Evolutionary conservation across 2,329 filamentous ascomycete genomes (phyloP).

Genomic region (Byssothecium circinans): DNA sequence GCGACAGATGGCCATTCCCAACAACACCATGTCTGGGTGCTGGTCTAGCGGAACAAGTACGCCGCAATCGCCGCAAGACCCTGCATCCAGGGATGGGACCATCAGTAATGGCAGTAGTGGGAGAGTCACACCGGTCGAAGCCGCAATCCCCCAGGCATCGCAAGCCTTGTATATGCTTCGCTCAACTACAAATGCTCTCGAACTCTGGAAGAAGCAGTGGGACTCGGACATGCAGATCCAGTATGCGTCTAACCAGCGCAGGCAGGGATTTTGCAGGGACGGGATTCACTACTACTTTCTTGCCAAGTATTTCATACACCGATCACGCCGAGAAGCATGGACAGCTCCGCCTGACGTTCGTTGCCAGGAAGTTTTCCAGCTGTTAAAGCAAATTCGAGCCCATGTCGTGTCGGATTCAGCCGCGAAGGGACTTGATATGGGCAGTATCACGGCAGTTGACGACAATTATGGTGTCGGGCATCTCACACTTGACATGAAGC

Average conservation of each 20-base stretch:
- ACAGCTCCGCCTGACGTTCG: constrained; percentile 61
- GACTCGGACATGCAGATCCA: constrained; percentile 69
- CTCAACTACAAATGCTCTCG: constrained; percentile 57
- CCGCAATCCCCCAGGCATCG: constrained; percentile 49
- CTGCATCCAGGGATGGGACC: constrained; percentile 52
- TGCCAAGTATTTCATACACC: constrained; percentile 66
- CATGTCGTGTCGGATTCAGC: constrained; percentile 67
- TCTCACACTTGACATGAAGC: constrained; percentile 70
- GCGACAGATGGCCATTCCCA: constrained; percentile 42
- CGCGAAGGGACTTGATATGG: constrained; percentile 66
- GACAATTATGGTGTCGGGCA: constrained; percentile 65
- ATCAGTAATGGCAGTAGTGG: constrained; percentile 35
- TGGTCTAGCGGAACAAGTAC: constrained; percentile 55
- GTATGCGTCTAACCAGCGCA: constrained; percentile 63
- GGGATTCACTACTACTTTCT: constrained; percentile 75
- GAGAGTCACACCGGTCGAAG: constrained; percentile 49
- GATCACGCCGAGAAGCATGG: constrained; percentile 57
- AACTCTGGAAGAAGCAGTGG: constrained; percentile 74
- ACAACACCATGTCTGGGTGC: constrained; percentile 20
- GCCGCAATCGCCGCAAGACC: constrained; percentile 62
- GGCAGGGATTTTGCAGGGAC: constrained; percentile 71
- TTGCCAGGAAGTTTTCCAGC: constrained; percentile 61
- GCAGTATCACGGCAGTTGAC: constrained; percentile 69
- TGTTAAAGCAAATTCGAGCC: constrained; percentile 61
- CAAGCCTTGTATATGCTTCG: constrained; percentile 52